Evolutionary conservation across 1,139 yeast species (phyloP).

Genomic region (Candida neerlandica): DNA sequence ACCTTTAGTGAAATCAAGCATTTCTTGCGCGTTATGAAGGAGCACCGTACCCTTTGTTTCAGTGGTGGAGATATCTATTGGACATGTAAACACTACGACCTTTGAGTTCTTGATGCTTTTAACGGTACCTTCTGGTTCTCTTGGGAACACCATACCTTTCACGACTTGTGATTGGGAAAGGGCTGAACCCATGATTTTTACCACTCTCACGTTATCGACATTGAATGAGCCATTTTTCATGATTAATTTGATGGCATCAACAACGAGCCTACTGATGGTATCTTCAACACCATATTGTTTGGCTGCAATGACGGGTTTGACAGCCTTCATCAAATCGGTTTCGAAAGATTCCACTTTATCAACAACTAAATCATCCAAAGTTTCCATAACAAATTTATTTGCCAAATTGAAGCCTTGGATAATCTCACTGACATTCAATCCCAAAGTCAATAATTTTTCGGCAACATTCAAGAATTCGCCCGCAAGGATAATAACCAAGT

Average conservation of each 20-base stretch:
- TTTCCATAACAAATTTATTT: conserved; percentile 66
- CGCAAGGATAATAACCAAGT: conserved; percentile 63
- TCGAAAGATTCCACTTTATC: conserved; percentile 62
- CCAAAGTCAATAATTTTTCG: conserved; percentile 80
- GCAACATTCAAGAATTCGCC: conserved; percentile 87
- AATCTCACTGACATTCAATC: conserved; percentile 87
- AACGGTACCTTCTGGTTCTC: conserved; percentile 91
- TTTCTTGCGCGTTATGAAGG: conserved; percentile 93
- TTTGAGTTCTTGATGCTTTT: conserved; percentile 71
- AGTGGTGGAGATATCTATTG: conserved; percentile 90
- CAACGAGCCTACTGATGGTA: conserved; percentile 72
- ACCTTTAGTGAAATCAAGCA: conserved; percentile 94
- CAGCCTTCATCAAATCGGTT: conserved; percentile 63
- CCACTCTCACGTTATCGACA: conserved; percentile 92
- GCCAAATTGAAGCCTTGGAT: conserved; percentile 90
- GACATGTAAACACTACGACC: conserved; percentile 92
- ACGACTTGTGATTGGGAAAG: conserved; percentile 74
- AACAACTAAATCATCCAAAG: conserved; percentile 66
- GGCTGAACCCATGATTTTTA: conserved; percentile 92
- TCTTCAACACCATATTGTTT: conserved; percentile 93
- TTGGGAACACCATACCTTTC: conserved; percentile 97
- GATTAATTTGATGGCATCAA: conserved; percentile 81
- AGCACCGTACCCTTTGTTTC: conserved; percentile 97
- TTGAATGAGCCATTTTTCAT: conserved; percentile 70
- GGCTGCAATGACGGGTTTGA: conserved; percentile 87